Base-by-base conservation (phyloP, 495 filamentous ascomycete species). In the Friedmanniomyces simplex region DNA sequence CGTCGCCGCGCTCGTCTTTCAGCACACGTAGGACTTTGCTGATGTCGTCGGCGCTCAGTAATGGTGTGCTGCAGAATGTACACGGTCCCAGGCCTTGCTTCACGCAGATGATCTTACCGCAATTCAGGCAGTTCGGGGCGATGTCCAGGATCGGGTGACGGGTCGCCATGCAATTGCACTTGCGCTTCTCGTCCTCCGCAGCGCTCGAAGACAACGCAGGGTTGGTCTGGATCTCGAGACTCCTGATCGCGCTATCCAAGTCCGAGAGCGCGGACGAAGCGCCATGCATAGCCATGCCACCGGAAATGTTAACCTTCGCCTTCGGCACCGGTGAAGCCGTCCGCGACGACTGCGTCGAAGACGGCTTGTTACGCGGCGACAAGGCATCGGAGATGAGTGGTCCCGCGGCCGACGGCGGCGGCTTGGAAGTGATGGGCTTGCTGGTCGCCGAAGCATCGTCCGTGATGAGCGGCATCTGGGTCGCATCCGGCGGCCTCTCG, bases 41-140 rank as follows among this genome's bases (percentile, higher is more conserved):
- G 12, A 95, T 77, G 53, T 96, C 89, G 1, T 76, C 70, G 0
- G 78, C 67, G 36, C 77, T 82, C 1, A 98, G 73, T 8, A 98
- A 75, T 0, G 89, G 83, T 1, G 77, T 74, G 1, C 77, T 77
- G 73, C 93, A 98, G 66, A 94, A 96, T 7, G 93, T 96, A 68
- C 93, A 98, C 1, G 93, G 93, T 0, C 91, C 93, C 2, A 96
- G 76, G 0, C 93, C 93, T 66, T 98, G 89, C 63, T 94, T 87
- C 13, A 95, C 81, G 69, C 93, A 98, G 52, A 97, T 84, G n/a
- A 98, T 89, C 70, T 97, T 96, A 52, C 93, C 93, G 67, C 93
- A 98, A 60, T 79, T 83, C 20, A 93, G 74, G 61, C 93, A 98
- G 67, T 97, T 98, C 2, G 94, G 93, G 0, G 90, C 88, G 0